Evolutionary conservation across 208 protist species (phyloP).

Genomic region (Balamuthia mandrillaris): DNA sequence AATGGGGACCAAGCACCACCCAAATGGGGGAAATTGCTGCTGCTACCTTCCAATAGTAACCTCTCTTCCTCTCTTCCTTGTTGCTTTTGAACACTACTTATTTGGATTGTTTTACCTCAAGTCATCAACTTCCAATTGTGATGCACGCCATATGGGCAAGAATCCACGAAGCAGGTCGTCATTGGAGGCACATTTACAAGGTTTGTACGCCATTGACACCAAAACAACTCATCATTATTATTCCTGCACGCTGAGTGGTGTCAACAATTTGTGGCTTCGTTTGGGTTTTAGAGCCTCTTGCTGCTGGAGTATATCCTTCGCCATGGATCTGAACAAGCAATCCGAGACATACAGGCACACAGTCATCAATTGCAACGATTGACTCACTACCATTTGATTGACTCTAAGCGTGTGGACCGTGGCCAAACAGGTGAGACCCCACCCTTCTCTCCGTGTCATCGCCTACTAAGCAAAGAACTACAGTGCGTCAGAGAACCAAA

Average conservation of each 20-base stretch:
- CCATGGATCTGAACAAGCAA: neutral
- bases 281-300: neutral
- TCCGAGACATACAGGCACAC: neutral
- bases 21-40: neutral
- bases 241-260: neutral
- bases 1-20: neutral
- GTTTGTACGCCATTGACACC: neutral
- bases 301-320: neutral
- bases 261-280: neutral
- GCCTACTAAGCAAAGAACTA: neutral
- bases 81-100: neutral
- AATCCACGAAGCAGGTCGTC: neutral
- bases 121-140: neutral
- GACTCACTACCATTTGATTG: neutral
- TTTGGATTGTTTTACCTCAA: neutral
- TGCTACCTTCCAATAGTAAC: neutral
- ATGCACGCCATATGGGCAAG: neutral
- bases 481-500: neutral
- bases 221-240: neutral
- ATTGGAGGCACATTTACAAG: constrained; percentile 5
- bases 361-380: neutral
- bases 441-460: neutral
- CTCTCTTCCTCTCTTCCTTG: neutral
- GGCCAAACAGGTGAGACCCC: neutral
- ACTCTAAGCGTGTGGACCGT: neutral